Percentiles rank a stretch among this genome's conserved stretches.
Evolutionary conservation across 1,284 basidiomycete species (phyloP).

Genomic region (Amylostereum areolatum): DNA sequence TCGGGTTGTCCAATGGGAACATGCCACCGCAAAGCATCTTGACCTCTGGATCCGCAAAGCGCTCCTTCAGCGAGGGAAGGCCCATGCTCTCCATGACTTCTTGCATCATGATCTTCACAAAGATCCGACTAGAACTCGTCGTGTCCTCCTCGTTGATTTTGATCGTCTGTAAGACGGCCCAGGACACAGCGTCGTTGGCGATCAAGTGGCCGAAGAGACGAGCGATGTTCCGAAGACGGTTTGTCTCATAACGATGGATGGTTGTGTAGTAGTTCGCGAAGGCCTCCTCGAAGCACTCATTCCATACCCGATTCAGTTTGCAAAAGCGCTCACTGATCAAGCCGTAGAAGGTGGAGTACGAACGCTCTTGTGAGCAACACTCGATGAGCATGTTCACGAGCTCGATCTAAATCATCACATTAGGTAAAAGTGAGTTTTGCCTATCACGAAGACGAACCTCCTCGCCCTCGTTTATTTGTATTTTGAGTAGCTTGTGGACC

Average conservation of each 20-base stretch:
- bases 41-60: constrained; percentile 85
- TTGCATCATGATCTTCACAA: constrained; percentile 93
- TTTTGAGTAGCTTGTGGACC: constrained; percentile 94
- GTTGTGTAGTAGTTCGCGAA: constrained; percentile 93
- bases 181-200: constrained; percentile 83
- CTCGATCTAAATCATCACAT: constrained; percentile 60
- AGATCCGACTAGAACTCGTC: constrained; percentile 93
- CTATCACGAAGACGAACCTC: constrained; percentile 53
- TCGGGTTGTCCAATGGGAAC: constrained; percentile 96
- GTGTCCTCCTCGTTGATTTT: constrained; percentile 98
- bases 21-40: constrained; percentile 72
- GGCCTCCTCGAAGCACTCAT: constrained; percentile 81
- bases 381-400: constrained; percentile 98
- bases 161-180: constrained; percentile 81
- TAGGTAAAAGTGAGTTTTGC: constrained; percentile 2
- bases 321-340: constrained; percentile 94
- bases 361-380: constrained; percentile 98
- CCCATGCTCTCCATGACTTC: constrained; percentile 96
- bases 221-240: constrained; percentile 94
- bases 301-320: constrained; percentile 94
- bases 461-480: constrained; percentile 87
- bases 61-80: constrained; percentile 72
- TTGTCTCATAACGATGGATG: constrained; percentile 98
- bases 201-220: constrained; percentile 93
- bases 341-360: constrained; percentile 95